A percentile compares a stretch with the other conserved stretches of the same genome.
Conservation (phyloP, 345 rosid genomes). For the Brassica cretica region DNA sequence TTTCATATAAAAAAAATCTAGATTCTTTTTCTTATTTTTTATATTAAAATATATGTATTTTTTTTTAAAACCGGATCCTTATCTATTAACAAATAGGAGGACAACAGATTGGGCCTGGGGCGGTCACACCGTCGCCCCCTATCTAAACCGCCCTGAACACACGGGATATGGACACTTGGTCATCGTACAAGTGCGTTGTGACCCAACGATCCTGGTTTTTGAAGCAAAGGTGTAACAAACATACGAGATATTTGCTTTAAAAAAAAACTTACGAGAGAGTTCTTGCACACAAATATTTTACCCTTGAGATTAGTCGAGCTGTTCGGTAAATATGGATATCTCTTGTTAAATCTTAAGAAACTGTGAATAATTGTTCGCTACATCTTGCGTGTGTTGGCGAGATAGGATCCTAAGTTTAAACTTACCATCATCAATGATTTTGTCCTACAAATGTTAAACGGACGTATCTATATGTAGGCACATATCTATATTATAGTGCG, state of each 20-base stretch:
- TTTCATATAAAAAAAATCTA: too few relatives aligned
- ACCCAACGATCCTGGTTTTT: background rate
- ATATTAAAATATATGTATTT: too few relatives aligned
- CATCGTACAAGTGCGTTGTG: background rate
- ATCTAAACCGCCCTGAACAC: too few relatives aligned
- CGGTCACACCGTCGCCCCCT: too few relatives aligned
- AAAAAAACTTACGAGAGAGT: background rate
- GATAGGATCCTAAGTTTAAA: slow-evolving; percentile 38
- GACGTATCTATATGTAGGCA: background rate
- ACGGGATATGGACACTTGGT: too few relatives aligned
- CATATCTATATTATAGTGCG: slow-evolving; percentile 30
- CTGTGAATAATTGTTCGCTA: background rate
- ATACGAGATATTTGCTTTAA: background rate
- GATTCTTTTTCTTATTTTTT: too few relatives aligned
- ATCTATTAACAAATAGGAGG: too few relatives aligned
- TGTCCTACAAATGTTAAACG: slow-evolving; percentile 22
- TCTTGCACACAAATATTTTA: background rate
- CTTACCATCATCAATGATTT: slow-evolving; percentile 36
- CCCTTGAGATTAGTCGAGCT: background rate
- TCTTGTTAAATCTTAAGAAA: background rate
- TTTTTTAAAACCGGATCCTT: too few relatives aligned
- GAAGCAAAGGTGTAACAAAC: background rate
- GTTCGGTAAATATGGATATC: background rate
- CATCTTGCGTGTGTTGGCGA: slow-evolving; percentile 14
- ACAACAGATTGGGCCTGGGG: too few relatives aligned